Conservation (phyloP, 2,329 filamentous ascomycete species). For the Periconia sp. region DNA sequence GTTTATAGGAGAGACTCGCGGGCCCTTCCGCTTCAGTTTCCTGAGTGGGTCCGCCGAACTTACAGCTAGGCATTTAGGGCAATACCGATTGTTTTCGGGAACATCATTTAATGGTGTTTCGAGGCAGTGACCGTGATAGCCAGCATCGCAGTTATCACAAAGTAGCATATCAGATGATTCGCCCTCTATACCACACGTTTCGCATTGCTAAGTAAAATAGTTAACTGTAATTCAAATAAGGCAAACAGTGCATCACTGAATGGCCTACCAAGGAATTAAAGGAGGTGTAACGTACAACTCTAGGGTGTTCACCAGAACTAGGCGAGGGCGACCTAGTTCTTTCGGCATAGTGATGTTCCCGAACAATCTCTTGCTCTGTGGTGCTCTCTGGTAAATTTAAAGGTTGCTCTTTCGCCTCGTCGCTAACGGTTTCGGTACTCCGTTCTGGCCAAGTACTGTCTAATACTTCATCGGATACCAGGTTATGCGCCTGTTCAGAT, state of each 20-base stretch:
- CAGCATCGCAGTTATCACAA: slow-evolving; percentile 90
- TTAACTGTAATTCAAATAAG: slow-evolving; percentile 26
- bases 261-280: not conserved
- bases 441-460: slow-evolving; percentile 37
- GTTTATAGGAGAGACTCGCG: too few species aligned
- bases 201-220: slow-evolving; percentile 70
- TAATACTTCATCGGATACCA: too few species aligned
- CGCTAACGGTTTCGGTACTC: too few species aligned
- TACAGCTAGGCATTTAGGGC: slow-evolving; percentile 89
- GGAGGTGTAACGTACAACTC: slow-evolving; percentile 61
- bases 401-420: too few species aligned
- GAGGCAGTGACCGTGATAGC: slow-evolving; percentile 84
- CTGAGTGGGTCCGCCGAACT: too few species aligned
- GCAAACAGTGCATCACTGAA: not conserved
- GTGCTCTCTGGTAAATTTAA: too few species aligned
- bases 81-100: slow-evolving; percentile 92
- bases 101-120: slow-evolving; percentile 79
- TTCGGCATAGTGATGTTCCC: too few species aligned
- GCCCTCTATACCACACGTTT: slow-evolving; percentile 80
- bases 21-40: too few species aligned
- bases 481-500: too few species aligned
- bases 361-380: too few species aligned
- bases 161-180: slow-evolving; percentile 71
- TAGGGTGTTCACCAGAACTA: slow-evolving; percentile 56
- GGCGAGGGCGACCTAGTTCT: too few species aligned